Evolutionary conservation across 768 basidiomycete genomes (phyloP), one percentile per base, ranked within the genome.

Genomic region (Coprinellus micaceus): DNA sequence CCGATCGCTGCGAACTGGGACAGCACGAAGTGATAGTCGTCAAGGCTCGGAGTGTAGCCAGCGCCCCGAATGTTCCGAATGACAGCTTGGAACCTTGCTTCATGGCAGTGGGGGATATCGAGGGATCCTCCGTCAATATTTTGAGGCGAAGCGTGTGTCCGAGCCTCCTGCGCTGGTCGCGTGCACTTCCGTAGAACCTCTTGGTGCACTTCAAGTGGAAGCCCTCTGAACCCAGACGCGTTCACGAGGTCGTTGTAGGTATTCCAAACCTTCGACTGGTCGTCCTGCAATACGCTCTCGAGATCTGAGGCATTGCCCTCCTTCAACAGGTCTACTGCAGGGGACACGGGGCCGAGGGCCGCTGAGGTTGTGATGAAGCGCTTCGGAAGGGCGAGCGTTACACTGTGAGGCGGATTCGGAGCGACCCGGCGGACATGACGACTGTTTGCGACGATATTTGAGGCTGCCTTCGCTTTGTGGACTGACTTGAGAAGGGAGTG

Each of bases 1-100:
- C 90, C 91, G 3, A 83, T 82, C 0, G 85, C 82, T 30, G 89
- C 86, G 58, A 90, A 90, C 58, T 90, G 88, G 58, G 81, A 77
- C 50, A 94, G 67, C 57, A 94, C 72, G 63, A 85, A 85, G 66
- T 91, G 79, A 67, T 88, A 93, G 67, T 93, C 91, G 2, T 83
- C 81, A 52, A 86, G 56, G 69, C 79, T 55, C 21, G 81, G 77
- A 43, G 68, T 66, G 54, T 64, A 63, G 2, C 83, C 84, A 12
- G 79, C 64, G 37, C 75, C 73, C 52, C 83, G 83, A 22, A 92
- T 91, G 66, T 89, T 88, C 52, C 77, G 77, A 57, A 94, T 80
- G 65, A 94, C 72, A 19, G 77, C 69, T 67, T 83, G 82, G 62
- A 90, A 80, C 28, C 90, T 84, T 17, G 73, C 69, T 69, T 91